Evolutionary conservation across 2,329 filamentous ascomycete genomes (phyloP).

Genomic region (Hymenoscyphus salicellus): DNA sequence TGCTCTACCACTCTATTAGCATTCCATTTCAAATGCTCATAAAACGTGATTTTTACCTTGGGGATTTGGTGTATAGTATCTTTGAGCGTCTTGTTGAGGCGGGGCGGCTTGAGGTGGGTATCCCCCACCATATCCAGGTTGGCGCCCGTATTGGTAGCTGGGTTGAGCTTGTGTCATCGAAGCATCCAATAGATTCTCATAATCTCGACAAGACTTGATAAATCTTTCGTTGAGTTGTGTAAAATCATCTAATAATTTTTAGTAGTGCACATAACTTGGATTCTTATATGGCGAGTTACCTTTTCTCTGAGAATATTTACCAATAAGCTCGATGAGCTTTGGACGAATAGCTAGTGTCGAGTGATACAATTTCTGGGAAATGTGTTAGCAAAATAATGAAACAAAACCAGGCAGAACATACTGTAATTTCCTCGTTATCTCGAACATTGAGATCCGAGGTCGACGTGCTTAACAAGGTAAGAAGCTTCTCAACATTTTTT

Average conservation of each 20-base stretch:
- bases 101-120: conserved; percentile 37
- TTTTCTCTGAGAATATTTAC: conserved; percentile 99
- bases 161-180: conserved; percentile 95
- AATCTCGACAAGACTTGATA: conserved; percentile 95
- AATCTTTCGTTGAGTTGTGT: conserved; percentile 99
- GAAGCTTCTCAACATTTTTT: conserved; percentile 74
- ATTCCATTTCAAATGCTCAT: neutral
- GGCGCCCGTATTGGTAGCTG: conserved; percentile 67
- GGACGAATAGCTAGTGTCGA: conserved; percentile 90
- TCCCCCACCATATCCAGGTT: conserved; percentile 39
- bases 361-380: conserved; percentile 72
- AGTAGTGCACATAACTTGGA: neutral
- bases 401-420: conserved; percentile 39
- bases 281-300: conserved; percentile 50
- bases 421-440: conserved; percentile 95
- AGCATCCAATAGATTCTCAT: conserved; percentile 90
- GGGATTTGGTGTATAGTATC: conserved; percentile 65
- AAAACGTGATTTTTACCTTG: conserved; percentile 26
- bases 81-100: conserved; percentile 57
- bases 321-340: conserved; percentile 96
- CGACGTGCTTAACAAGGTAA: conserved; percentile 87
- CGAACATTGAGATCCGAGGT: conserved; percentile 76
- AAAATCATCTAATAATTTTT: conserved; percentile 74
- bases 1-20: conserved; percentile 26
- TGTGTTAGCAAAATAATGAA: conserved; percentile 36